Conservation (phyloP, 2,329 filamentous ascomycete genomes). For the Pseudogymnoascus sp. region DNA sequence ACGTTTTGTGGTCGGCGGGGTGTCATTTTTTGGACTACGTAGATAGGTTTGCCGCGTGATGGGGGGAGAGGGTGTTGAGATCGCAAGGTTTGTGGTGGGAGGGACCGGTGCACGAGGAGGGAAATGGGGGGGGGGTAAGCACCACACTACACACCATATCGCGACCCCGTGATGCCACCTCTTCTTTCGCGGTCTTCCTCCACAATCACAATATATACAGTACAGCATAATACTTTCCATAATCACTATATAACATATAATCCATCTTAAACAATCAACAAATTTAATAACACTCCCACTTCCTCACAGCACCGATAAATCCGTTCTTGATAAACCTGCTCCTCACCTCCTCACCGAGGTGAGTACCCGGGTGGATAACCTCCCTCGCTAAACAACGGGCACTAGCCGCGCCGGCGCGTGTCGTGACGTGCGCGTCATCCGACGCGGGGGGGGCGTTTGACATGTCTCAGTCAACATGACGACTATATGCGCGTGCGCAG, state of each 20-base stretch:
- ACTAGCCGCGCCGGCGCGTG: neutral
- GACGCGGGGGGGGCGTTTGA: neutral
- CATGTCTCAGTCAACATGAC: neutral
- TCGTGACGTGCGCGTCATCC: neutral
- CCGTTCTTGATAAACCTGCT: neutral
- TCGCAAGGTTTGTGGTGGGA: neutral
- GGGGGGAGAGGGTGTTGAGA: neutral
- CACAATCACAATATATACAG: neutral
- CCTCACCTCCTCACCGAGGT: too few relatives aligned
- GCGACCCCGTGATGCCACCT: neutral
- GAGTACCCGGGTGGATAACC: neutral
- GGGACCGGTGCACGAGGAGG: too few relatives aligned
- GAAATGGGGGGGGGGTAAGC: neutral
- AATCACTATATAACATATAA: neutral
- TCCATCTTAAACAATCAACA: too few relatives aligned
- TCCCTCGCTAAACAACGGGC: neutral
- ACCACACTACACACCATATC: neutral
- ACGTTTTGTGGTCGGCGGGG: neutral
- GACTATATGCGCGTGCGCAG: neutral
- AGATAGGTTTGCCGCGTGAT: neutral
- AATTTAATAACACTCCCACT: neutral
- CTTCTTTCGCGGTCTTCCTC: neutral
- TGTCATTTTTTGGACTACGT: too few relatives aligned
- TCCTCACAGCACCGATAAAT: neutral
- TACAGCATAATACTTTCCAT: neutral